Conservation (phyloP, 23 red algal species). For the Gracilaria gracilis region DNA sequence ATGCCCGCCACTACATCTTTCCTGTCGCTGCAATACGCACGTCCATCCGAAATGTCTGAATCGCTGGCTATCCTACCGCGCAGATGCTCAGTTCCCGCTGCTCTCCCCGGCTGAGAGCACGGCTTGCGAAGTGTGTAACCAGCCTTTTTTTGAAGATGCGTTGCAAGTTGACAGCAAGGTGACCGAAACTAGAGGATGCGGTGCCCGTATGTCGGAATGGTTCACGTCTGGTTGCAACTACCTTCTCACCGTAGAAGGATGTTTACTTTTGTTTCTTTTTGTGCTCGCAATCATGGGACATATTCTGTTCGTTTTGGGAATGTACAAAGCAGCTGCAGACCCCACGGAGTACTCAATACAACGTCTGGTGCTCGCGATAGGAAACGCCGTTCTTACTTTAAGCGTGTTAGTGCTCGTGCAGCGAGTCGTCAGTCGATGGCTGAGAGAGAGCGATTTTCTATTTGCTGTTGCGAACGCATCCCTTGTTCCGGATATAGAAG, state of each 20-base stretch:
- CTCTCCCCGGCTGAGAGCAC: constrained; percentile 14
- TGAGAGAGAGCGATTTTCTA: constrained; percentile 52
- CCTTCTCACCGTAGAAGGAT: constrained; percentile 55
- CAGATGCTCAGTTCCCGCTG: constrained; percentile 56
- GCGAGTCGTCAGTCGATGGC: constrained; percentile 35
- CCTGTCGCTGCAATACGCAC: constrained; percentile 53
- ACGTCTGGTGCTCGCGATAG: constrained; percentile 30
- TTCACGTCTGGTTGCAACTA: constrained; percentile 24
- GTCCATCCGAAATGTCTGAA: constrained; percentile 49
- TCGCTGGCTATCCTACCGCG: constrained; percentile 56
- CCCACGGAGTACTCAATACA: constrained; percentile 50
- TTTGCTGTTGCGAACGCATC: constrained; percentile 23
- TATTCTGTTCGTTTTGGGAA: constrained; percentile 48
- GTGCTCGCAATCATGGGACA: constrained; percentile 63
- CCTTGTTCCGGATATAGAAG: constrained; percentile 36
- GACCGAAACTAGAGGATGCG: constrained; percentile 8
- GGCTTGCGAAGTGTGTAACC: constrained; percentile 42
- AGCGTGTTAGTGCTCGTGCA: constrained; percentile 43
- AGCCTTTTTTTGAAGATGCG: constrained; percentile 47
- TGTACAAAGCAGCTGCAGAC: constrained; percentile 52
- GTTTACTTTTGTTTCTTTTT: constrained; percentile 55
- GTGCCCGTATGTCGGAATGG: constrained; percentile 20
- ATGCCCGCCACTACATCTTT: neutral
- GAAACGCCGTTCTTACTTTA: constrained; percentile 46
- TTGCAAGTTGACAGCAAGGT: constrained; percentile 7